Evolutionary conservation across 2,329 filamentous ascomycete genomes (phyloP).

Genomic region (Cadophora luteo-olivacea): DNA sequence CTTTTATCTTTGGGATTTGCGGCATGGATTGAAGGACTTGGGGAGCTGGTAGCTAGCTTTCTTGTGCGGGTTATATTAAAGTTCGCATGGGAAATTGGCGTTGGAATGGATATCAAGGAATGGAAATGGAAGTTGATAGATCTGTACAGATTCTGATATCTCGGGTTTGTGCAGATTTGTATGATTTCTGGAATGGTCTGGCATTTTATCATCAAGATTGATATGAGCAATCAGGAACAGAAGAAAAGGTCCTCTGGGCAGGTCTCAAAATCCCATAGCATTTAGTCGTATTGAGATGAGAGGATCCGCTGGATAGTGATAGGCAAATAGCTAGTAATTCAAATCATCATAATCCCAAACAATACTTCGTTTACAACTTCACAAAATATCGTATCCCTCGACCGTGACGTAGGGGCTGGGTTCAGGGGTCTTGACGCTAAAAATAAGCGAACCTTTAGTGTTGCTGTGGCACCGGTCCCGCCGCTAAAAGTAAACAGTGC

Average conservation of each 20-base stretch:
- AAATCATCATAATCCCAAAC: constrained; percentile 7
- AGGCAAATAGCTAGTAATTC: constrained; percentile 25
- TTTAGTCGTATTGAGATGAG: not conserved
- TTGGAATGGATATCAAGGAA: constrained; percentile 12
- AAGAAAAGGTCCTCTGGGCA: not conserved
- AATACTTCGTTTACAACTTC: not conserved
- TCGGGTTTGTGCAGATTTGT: constrained; percentile 29
- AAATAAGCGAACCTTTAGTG: not conserved
- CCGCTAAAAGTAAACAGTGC: constrained; percentile 20
- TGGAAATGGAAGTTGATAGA: constrained; percentile 23
- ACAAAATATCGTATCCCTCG: not conserved
- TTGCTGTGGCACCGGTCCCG: constrained; percentile 19
- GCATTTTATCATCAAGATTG: constrained; percentile 24
- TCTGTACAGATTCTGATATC: constrained; percentile 27
- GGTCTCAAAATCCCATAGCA: constrained; percentile 8
- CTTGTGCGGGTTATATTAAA: constrained; percentile 32
- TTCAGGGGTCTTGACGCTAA: not conserved
- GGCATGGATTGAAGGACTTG: not conserved
- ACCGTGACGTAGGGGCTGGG: not conserved
- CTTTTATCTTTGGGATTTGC: constrained; percentile 24
- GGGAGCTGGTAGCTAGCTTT: constrained; percentile 6
- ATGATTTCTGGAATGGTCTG: constrained; percentile 6
- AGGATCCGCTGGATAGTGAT: not conserved
- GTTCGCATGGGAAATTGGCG: constrained; percentile 34
- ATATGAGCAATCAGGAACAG: constrained; percentile 24